phyloP scores from a whole-genome alignment of 2,329 filamentous ascomycete species.

The Alternaria gaisen region DNA sequence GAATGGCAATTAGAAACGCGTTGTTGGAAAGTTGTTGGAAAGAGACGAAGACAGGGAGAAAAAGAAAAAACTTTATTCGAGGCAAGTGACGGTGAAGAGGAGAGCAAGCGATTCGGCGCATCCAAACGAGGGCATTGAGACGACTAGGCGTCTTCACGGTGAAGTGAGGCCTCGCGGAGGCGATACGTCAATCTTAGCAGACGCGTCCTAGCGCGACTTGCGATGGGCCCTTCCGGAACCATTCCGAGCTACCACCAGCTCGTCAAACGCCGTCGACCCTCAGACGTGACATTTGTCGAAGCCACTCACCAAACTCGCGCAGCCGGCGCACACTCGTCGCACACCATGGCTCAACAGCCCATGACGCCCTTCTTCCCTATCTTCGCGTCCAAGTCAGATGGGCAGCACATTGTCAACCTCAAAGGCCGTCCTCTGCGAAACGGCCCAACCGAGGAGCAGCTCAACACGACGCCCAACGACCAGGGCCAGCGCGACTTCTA shows the following conservation, averaged over 20 bases:
- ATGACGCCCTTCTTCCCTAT: conserved; percentile 59
- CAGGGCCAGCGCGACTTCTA: conserved; percentile 66
- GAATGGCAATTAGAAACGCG: conserved; percentile 1
- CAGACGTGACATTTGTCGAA: neutral
- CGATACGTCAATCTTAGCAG: neutral
- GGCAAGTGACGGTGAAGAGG: conserved; percentile 13
- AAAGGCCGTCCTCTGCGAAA: conserved; percentile 62
- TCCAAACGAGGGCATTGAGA: conserved; percentile 1
- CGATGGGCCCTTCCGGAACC: neutral
- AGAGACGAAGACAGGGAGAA: neutral
- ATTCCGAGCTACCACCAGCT: neutral
- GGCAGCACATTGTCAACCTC: conserved; percentile 58
- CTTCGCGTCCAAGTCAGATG: conserved; percentile 60
- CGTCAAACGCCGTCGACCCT: neutral
- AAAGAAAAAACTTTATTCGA: neutral
- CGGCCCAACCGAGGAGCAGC: conserved; percentile 61
- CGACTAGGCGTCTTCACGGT: conserved; percentile 1
- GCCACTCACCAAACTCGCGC: conserved; percentile 2
- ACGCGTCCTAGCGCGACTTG: conserved; percentile 16
- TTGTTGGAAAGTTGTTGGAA: neutral
- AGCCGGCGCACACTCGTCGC: conserved; percentile 12
- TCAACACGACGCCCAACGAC: conserved; percentile 61
- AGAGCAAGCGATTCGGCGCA: neutral
- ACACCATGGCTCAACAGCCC: conserved; percentile 43
- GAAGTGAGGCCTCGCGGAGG: conserved; percentile 9